Percentiles rank a stretch among this genome's conserved stretches.
phyloP scores from a whole-genome alignment of 176 grass and related monocot species.

The Oryza australiensis region DNA sequence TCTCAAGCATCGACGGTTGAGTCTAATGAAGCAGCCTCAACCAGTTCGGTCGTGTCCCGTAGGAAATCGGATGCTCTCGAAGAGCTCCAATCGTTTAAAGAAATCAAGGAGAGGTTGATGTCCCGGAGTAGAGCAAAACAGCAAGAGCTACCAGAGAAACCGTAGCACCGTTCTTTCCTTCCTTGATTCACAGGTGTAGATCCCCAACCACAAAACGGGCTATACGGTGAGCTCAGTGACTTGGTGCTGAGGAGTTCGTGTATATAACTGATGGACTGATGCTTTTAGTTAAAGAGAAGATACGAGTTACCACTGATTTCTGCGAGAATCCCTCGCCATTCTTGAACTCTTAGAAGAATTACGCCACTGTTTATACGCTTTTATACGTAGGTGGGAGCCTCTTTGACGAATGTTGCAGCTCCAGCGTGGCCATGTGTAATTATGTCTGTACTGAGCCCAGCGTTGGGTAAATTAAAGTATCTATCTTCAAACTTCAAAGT shows the following conservation, averaged over 20 bases:
- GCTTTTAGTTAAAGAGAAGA: slow-evolving; percentile 38
- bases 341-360: slow-evolving; percentile 22
- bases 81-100: slow-evolving; percentile 70
- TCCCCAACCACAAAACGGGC: background rate
- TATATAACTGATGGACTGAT: slow-evolving; percentile 48
- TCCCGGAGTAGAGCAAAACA: slow-evolving; percentile 47
- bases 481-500: background rate
- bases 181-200: slow-evolving; percentile 8
- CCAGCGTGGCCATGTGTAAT: slow-evolving; percentile 31
- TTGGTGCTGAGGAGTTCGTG: slow-evolving; percentile 25
- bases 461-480: slow-evolving; percentile 5
- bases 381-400: slow-evolving; percentile 37
- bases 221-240: slow-evolving; percentile 16
- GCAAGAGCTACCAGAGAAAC: slow-evolving; percentile 33
- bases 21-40: slow-evolving; percentile 40
- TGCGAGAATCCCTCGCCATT: slow-evolving; percentile 27
- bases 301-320: slow-evolving; percentile 35
- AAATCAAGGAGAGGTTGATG: slow-evolving; percentile 64
- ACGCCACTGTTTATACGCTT: slow-evolving; percentile 31
- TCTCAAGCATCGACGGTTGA: slow-evolving; percentile 50
- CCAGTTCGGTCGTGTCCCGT: slow-evolving; percentile 55
- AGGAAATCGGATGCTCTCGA: slow-evolving; percentile 70
- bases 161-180: slow-evolving; percentile 35
- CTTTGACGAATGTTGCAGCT: slow-evolving; percentile 16
- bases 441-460: slow-evolving; percentile 25